Evolutionary conservation across 768 basidiomycete species (phyloP), one percentile per base, ranked within the genome.

Genomic region (Lanmaoa pseudosensibilis): DNA sequence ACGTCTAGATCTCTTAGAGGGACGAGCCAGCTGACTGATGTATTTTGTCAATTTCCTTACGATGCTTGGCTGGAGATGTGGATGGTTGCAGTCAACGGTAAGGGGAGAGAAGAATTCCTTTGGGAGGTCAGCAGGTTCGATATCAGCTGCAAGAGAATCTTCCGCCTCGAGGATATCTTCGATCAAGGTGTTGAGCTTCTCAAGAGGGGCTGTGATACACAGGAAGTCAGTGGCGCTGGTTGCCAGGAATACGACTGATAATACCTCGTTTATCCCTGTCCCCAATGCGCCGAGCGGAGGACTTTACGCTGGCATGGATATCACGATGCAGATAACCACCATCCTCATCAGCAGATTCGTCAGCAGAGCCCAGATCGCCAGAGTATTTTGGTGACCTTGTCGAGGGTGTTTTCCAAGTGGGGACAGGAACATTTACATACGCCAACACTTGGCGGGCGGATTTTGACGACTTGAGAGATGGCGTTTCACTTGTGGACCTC

Each of bases 91-190:
- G 55, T 91, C 86, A 23, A 70, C 62, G 0, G 84, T 88, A 32
- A 82, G 73, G 8, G 74, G 74, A 23, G 85, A 94, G 71, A 85
- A 94, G 66, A 78, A 88, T 9, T 86, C 81, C 30, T 75, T 66
- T 4, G 84, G 77, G 13, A 92, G 74, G 49, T 84, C 78, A 15
- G 67, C 57, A n/a, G 74, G 57, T 38, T 80, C 78, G 2, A 75
- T 69, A 47, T 88, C 86, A 0, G 83, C 74, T 3, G 86, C 80
- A 16, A 92, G 74, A 0, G 79, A 69, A 66, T 94, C 94, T 62
- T 91, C 86, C 0, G 89, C 85, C 59, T 90, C 87, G 54, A 96
- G 90, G 16, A 97, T 80, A 52, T 96, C 93, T 60, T 94, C 91
- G 1, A 96, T 75, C 18, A 92, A 73, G 3, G 84, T 83, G 0